A percentile compares a stretch with the other conserved stretches of the same genome.
These are phyloP conservation scores for Parastagonospora nodorum DNA, from an alignment of 2,329 filamentous ascomycete genomes.

Conservation along the genomic window DNA sequence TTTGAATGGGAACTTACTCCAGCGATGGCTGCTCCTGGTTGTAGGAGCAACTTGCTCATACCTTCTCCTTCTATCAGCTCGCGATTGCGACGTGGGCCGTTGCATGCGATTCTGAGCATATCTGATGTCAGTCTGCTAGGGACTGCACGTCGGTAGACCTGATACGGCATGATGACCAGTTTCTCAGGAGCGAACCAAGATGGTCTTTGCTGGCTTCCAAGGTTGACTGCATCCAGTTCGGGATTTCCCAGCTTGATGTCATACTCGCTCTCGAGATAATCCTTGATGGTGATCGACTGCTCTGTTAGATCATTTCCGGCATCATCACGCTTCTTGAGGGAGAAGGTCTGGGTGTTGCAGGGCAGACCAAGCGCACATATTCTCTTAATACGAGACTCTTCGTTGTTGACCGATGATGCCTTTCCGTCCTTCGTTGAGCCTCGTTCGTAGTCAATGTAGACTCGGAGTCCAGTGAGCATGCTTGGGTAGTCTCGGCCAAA, in stretches of 20 bases:
- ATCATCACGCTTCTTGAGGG: not conserved
- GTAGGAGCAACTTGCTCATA: too few species aligned
- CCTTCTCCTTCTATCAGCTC: not conserved
- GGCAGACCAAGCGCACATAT: not conserved
- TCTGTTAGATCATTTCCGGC: not conserved
- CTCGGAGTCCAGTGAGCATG: not conserved
- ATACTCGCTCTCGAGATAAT: not conserved
- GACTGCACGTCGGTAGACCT: constrained; percentile 17
- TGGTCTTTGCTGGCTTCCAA: not conserved
- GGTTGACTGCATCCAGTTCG: not conserved
- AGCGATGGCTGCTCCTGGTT: too few species aligned
- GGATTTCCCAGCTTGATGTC: not conserved
- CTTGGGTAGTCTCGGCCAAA: too few species aligned
- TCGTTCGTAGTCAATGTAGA: not conserved
- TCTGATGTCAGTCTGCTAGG: constrained; percentile 9
- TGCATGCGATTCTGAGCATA: not conserved
- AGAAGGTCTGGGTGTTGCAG: not conserved
- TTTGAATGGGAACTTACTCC: too few species aligned
- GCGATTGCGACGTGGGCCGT: not conserved
- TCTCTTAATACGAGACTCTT: not conserved
- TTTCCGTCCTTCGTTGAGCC: not conserved
- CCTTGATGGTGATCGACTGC: not conserved
- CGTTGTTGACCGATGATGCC: not conserved
- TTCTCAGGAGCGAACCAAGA: constrained; percentile 8
- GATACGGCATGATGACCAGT: constrained; percentile 21